Percentiles rank a stretch among this genome's conserved stretches.
phyloP scores from a whole-genome alignment of 768 basidiomycete species.

The Lactifluus echinatus region DNA sequence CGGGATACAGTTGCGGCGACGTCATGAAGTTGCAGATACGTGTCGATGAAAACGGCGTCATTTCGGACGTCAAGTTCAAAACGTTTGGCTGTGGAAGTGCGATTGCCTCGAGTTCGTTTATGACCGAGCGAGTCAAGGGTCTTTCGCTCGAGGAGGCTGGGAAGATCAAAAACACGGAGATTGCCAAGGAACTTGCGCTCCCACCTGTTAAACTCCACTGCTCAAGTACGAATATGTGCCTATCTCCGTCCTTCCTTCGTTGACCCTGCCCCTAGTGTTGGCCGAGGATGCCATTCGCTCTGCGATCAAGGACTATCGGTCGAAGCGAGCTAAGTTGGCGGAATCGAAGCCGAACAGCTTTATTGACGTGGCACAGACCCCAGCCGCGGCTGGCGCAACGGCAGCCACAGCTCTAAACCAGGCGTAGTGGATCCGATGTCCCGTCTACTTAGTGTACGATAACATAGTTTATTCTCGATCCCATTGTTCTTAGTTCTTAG shows the following conservation, averaged over 20 bases:
- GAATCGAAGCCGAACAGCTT: conserved; percentile 52
- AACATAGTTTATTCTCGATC: not conserved
- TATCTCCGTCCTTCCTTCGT: not conserved
- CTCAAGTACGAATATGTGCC: conserved; percentile 54
- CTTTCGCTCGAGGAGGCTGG: conserved; percentile 90
- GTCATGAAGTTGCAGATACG: conserved; percentile 99
- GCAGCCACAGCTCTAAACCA: conserved; percentile 43
- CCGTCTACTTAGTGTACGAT: conserved; percentile 12
- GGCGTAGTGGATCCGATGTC: conserved; percentile 19
- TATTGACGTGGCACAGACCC: conserved; percentile 60
- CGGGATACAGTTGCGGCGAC: conserved; percentile 70
- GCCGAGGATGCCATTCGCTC: conserved; percentile 99
- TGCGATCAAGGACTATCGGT: conserved; percentile 91
- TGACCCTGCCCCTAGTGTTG: conserved; percentile 51
- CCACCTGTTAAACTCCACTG: conserved; percentile 96
- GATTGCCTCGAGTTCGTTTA: conserved; percentile 95
- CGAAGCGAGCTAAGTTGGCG: conserved; percentile 56
- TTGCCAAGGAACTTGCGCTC: conserved; percentile 91
- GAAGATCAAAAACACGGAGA: conserved; percentile 97
- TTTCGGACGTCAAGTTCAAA: conserved; percentile 99
- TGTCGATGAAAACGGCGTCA: conserved; percentile 89
- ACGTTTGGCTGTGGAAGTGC: conserved; percentile 98
- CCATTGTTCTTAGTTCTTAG: not conserved
- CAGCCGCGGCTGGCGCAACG: conserved; percentile 43
- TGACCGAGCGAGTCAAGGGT: conserved; percentile 98